These are phyloP conservation scores for Penicillium verrucosum DNA, from an alignment of 2,329 filamentous ascomycete genomes.

Conservation along the genomic window DNA sequence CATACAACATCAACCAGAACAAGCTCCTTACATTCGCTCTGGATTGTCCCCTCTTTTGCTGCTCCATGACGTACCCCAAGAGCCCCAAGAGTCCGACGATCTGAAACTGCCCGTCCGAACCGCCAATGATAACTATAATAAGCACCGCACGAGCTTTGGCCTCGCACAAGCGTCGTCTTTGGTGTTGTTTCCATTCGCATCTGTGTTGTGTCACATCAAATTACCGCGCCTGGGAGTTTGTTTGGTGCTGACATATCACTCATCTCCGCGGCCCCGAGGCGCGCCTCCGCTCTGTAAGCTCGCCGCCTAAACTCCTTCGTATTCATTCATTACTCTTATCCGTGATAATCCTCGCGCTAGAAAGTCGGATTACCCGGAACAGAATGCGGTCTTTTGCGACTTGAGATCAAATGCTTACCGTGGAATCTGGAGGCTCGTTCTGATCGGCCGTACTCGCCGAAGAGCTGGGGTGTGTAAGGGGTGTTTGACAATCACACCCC, in stretches of 20 bases:
- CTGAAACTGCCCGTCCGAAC: slow-evolving; percentile 1
- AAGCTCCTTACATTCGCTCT: slow-evolving; percentile 12
- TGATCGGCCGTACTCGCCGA: slow-evolving; percentile 7
- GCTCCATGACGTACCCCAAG: slow-evolving; percentile 17
- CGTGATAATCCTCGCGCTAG: slow-evolving; percentile 1
- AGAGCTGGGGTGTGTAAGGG: slow-evolving; percentile 10
- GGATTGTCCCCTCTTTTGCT: slow-evolving; percentile 16
- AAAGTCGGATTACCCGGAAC: neutral
- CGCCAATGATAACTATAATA: slow-evolving; percentile 10
- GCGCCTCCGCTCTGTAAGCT: slow-evolving; percentile 3
- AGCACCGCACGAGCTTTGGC: slow-evolving; percentile 13
- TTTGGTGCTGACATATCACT: slow-evolving; percentile 23
- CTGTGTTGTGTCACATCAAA: neutral
- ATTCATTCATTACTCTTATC: slow-evolving; percentile 4
- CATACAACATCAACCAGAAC: neutral
- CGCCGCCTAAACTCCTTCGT: slow-evolving; percentile 12
- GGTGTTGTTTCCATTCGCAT: neutral
- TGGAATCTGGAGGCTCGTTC: slow-evolving; percentile 6
- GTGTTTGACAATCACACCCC: neutral
- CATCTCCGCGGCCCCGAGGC: slow-evolving; percentile 19
- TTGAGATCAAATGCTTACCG: slow-evolving; percentile 16
- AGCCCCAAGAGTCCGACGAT: slow-evolving; percentile 10
- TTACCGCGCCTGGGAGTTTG: neutral
- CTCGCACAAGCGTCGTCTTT: slow-evolving; percentile 4
- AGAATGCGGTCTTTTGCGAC: slow-evolving; percentile 17